Conservation (phyloP, 1,284 basidiomycete species). For the Ganoderma resinaceum region DNA sequence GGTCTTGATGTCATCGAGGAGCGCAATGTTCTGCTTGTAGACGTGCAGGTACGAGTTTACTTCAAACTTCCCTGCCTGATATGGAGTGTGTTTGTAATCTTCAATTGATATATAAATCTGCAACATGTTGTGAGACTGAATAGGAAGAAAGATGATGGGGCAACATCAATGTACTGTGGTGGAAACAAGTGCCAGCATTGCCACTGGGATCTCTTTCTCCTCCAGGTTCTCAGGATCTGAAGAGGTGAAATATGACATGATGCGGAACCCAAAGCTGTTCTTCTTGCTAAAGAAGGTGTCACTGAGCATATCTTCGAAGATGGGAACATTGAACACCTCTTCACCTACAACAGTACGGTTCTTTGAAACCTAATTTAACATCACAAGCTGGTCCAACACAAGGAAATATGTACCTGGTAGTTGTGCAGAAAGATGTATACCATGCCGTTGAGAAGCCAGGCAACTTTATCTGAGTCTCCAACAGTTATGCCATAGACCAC, state of each 20-base stretch:
- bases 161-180: background rate
- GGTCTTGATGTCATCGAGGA: background rate
- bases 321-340: too few species aligned
- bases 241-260: too few species aligned
- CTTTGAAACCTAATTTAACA: too few species aligned
- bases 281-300: too few species aligned
- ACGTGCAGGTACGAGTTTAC: background rate
- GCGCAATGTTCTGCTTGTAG: background rate
- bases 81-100: background rate
- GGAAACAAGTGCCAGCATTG: background rate
- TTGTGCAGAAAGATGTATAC: too few species aligned
- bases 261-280: too few species aligned
- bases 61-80: background rate
- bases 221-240: too few species aligned
- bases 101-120: background rate
- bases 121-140: background rate
- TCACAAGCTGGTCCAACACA: too few species aligned
- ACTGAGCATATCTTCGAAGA: too few species aligned
- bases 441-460: background rate
- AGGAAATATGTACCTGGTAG: too few species aligned
- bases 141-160: background rate
- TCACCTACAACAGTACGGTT: too few species aligned
- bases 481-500: background rate
- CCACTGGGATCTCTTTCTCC: too few species aligned
- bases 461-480: background rate